Evolutionary conservation across 2,329 filamentous ascomycete species (phyloP).

Genomic region (Falciphora oryzae): DNA sequence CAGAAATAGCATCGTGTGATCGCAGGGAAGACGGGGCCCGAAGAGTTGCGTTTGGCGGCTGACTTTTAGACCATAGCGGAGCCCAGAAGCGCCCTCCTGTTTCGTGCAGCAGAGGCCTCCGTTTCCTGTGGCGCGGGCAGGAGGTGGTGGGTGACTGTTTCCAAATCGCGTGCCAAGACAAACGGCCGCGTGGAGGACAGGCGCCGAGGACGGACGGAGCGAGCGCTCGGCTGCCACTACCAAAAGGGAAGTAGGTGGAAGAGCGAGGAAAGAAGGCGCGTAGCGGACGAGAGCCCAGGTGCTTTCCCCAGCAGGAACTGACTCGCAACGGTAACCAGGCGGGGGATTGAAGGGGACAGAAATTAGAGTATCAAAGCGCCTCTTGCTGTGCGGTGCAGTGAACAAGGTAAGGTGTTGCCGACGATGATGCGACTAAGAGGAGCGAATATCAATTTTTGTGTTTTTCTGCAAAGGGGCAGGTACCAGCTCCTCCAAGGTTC

Average conservation of each 20-base stretch:
- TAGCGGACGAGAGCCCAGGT: background rate
- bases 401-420: background rate
- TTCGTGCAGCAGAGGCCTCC: conserved; percentile 1
- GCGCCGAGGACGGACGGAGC: background rate
- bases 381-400: background rate
- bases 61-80: conserved; percentile 7
- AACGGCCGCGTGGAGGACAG: background rate
- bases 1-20: conserved; percentile 9
- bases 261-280: background rate
- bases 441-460: background rate
- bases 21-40: background rate
- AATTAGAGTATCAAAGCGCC: background rate
- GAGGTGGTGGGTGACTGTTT: conserved; percentile 7
- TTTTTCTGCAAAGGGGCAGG: background rate
- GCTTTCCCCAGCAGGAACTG: background rate
- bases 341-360: background rate
- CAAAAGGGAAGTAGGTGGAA: background rate
- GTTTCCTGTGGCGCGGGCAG: conserved; percentile 5
- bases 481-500: background rate
- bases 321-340: background rate
- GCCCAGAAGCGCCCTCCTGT: background rate
- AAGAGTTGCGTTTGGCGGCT: background rate
- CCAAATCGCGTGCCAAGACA: background rate
- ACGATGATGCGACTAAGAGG: background rate
- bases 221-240: background rate